Evolutionary conservation across 139 green algal genomes (phyloP), one percentile per base, ranked within the genome.

Genomic region (Zygnema circumcarinatum): DNA sequence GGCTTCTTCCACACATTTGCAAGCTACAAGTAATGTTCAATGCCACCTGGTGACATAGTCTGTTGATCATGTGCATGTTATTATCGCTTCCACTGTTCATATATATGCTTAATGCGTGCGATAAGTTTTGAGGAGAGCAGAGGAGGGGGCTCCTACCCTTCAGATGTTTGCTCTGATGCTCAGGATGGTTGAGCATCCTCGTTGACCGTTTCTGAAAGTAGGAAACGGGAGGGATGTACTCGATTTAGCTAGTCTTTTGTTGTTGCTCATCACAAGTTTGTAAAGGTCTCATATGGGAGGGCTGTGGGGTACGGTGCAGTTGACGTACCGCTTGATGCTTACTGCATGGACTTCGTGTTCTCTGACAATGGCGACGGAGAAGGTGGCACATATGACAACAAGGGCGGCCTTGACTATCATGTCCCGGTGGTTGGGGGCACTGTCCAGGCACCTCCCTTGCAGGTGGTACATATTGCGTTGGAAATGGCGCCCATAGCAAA

Each of bases 401-500:
- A 97, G 86, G 88, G 91, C 56, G 96, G 96, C 0, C 88, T 98
- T 74, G 96, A 98, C 82, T 99, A 98, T 92, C 97, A 99, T 88
- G 67, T 99, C 1, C 92, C 94, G 0, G 91, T 98, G 3, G 76
- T 87, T 38, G 94, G 94, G 2, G 83, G 88, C 47, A 87, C 76
- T n/a, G 90, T 81, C 7, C 42, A 81, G 22, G 53, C 92, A 85
- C 91, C 92, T 38, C 87, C 89, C 25, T 93, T 99, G 80, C 93
- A 93, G 81, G 87, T 99, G 1, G 92, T 96, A 11, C 97, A 99
- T 91, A 90, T 99, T 1, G 94, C 96, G 1, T 94, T 98, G 0
- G 97, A 99, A 92, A 99, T 99, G 97, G 97, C 97, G 47, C 97
- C 97, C 39, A 97, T 99, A 84, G 96, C 96, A 36, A 99, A 99